Percentiles rank a stretch among this genome's conserved stretches.
phyloP scores from a whole-genome alignment of 345 rosid species.

The Boechera divaricarpa region DNA sequence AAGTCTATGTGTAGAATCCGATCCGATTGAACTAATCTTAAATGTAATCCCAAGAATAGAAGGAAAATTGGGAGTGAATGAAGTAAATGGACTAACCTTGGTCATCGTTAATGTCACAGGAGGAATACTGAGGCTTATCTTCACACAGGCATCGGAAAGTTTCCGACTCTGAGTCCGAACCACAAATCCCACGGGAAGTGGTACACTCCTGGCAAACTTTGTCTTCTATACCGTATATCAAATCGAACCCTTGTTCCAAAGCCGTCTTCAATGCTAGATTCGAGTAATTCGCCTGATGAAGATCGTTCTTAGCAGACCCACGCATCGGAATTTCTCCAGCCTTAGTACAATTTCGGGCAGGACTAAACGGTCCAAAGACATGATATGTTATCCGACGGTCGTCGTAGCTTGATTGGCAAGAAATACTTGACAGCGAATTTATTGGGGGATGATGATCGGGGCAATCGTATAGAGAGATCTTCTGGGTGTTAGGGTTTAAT shows the following conservation, averaged over 20 bases:
- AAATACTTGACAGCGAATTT: background rate
- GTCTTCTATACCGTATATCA: background rate
- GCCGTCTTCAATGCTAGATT: background rate
- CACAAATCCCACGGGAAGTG: constrained; percentile 54
- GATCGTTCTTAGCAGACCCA: background rate
- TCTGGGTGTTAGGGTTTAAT: background rate
- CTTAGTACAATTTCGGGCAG: too few species aligned
- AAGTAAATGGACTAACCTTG: constrained; percentile 27
- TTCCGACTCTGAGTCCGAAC: constrained; percentile 20
- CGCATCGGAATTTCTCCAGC: constrained; percentile 42
- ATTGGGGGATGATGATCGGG: background rate
- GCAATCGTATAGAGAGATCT: constrained; percentile 43
- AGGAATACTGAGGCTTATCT: constrained; percentile 11
- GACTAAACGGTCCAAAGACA: background rate
- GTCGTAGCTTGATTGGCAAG: background rate
- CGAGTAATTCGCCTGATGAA: background rate
- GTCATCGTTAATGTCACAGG: background rate
- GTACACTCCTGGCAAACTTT: constrained; percentile 25
- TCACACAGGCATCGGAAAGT: constrained; percentile 51
- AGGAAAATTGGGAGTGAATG: background rate
- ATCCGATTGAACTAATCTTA: background rate
- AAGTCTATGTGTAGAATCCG: background rate
- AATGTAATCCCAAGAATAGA: background rate
- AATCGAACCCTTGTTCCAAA: constrained; percentile 41
- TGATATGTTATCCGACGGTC: background rate